Conservation (phyloP, 2,329 filamentous ascomycete species). For the Polychaeton citri region DNA sequence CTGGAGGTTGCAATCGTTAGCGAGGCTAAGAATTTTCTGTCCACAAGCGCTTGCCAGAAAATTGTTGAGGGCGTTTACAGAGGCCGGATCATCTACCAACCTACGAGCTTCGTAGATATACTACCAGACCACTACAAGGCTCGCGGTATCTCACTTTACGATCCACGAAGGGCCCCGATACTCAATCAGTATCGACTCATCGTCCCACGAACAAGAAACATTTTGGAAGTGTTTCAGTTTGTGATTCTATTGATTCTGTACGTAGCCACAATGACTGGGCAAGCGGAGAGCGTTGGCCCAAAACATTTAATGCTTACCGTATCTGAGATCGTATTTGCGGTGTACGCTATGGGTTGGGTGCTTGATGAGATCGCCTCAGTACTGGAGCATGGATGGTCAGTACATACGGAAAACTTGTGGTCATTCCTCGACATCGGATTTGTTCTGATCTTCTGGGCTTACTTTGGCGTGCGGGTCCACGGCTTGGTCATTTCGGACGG, state of each 20-base stretch:
- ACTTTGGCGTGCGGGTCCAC: constrained; percentile 54
- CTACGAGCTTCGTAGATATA: constrained; percentile 68
- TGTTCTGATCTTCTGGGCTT: constrained; percentile 55
- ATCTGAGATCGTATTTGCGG: constrained; percentile 52
- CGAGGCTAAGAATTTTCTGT: constrained; percentile 66
- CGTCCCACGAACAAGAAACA: constrained; percentile 64
- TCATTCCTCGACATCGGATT: constrained; percentile 76
- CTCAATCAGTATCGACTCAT: constrained; percentile 78
- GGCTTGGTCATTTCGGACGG: constrained; percentile 39
- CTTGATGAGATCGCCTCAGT: constrained; percentile 67
- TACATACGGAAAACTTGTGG: constrained; percentile 82
- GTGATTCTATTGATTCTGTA: constrained; percentile 55
- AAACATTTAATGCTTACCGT: constrained; percentile 24
- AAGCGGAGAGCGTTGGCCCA: constrained; percentile 38
- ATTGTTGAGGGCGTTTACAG: constrained; percentile 74
- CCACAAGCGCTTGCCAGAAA: constrained; percentile 65
- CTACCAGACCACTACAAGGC: constrained; percentile 78
- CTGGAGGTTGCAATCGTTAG: constrained; percentile 74
- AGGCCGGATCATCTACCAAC: constrained; percentile 69
- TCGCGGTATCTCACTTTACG: constrained; percentile 68
- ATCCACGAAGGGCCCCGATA: constrained; percentile 59
- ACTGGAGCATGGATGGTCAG: constrained; percentile 61
- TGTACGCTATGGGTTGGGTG: constrained; percentile 68
- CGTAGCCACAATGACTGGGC: constrained; percentile 56
- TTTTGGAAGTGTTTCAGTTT: constrained; percentile 65